Evolutionary conservation across 148 eudicot species (phyloP).

Genomic region (Salicornia ramosissima): DNA sequence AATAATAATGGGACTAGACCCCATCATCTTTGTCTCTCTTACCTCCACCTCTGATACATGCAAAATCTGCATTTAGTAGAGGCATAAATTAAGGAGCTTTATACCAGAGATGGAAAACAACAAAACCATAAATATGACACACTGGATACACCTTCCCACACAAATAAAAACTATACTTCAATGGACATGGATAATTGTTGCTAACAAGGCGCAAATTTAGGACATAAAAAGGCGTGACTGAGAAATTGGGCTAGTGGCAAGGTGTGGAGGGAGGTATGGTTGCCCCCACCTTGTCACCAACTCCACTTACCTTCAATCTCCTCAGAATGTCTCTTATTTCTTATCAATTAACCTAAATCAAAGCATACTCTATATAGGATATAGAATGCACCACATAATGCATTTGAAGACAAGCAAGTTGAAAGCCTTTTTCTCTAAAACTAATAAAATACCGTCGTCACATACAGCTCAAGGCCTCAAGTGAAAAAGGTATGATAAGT

Average conservation of each 20-base stretch:
- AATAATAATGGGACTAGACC: conserved; percentile 74
- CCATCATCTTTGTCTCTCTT: conserved; percentile 94
- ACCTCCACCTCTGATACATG: conserved; percentile 82
- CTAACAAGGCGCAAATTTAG: neutral
- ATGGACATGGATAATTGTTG: neutral
- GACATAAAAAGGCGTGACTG: too few species aligned
- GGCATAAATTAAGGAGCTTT: neutral
- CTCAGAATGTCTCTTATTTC: neutral
- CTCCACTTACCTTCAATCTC: neutral
- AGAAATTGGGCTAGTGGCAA: too few species aligned
- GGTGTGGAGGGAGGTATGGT: neutral
- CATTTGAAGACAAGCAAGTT: neutral
- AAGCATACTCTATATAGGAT: neutral
- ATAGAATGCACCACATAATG: neutral
- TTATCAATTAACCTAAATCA: neutral
- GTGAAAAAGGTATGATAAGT: neutral
- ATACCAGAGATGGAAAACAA: neutral
- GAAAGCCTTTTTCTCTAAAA: neutral
- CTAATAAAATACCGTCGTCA: neutral
- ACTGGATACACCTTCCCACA: too few species aligned
- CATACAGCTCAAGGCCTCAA: neutral
- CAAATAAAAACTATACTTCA: neutral
- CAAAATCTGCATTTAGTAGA: conserved; percentile 55
- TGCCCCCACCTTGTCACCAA: too few species aligned
- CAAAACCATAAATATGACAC: neutral